phyloP scores from a whole-genome alignment of 495 filamentous ascomycete species.

The Sabuloglossum arenarium region DNA sequence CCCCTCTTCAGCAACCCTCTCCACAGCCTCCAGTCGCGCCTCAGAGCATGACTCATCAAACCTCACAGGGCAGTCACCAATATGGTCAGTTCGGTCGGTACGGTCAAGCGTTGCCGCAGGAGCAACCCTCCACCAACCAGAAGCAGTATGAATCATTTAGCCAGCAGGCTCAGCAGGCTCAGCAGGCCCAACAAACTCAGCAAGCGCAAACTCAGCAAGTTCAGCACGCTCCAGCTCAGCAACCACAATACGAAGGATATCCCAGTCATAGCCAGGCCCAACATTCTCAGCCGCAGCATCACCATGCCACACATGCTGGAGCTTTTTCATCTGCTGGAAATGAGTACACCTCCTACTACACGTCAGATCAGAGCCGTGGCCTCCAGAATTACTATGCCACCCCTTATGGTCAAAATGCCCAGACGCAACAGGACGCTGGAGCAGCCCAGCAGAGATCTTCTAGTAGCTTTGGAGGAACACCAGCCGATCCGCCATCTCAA shows the following conservation, averaged over 20 bases:
- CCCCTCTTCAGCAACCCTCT: slow-evolving; percentile 20
- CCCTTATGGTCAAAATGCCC: slow-evolving; percentile 37
- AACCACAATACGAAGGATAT: slow-evolving; percentile 36
- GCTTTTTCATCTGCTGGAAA: slow-evolving; percentile 51
- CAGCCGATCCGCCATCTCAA: slow-evolving; percentile 53
- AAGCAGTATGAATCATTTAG: slow-evolving; percentile 51
- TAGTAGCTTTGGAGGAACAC: slow-evolving; percentile 55
- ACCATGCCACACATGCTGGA: slow-evolving; percentile 24
- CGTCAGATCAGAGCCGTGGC: slow-evolving; percentile 53
- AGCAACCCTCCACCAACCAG: slow-evolving; percentile 37
- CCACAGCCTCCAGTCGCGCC: slow-evolving; percentile 23
- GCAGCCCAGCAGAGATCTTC: slow-evolving; percentile 45
- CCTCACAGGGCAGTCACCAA: slow-evolving; percentile 17
- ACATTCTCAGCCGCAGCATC: slow-evolving; percentile 24
- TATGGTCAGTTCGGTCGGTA: slow-evolving; percentile 54
- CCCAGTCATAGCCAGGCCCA: slow-evolving; percentile 24
- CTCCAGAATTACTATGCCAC: slow-evolving; percentile 63
- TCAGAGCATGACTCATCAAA: slow-evolving; percentile 21
- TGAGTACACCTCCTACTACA: slow-evolving; percentile 75
- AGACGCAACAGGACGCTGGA: slow-evolving; percentile 51
- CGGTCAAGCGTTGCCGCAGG: slow-evolving; percentile 30
- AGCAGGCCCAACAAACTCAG: slow-evolving; percentile 32
- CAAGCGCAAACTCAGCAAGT: slow-evolving; percentile 25
- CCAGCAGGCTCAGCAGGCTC: not conserved
- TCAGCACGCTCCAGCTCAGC: slow-evolving; percentile 30